Conservation (phyloP, 495 filamentous ascomycete genomes). For the Pseudomonodictys pantanalensis region DNA sequence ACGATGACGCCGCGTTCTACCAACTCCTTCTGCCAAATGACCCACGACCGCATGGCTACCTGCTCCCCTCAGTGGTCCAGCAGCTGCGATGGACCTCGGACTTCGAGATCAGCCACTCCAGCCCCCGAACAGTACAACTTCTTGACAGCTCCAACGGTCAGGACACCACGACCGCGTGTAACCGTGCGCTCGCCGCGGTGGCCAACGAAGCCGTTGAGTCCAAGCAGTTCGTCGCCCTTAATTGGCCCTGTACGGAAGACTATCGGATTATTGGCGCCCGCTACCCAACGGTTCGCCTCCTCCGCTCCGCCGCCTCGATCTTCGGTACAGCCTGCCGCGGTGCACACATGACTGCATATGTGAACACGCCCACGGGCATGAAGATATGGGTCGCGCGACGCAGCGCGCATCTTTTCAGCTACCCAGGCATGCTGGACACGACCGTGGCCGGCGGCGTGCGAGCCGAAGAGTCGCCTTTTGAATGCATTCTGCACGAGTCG, state of each 20-base stretch:
- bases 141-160: background rate
- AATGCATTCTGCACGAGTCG: slow-evolving; percentile 77
- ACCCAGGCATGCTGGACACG: too few relatives aligned
- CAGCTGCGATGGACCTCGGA: background rate
- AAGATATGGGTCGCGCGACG: slow-evolving; percentile 80
- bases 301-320: slow-evolving; percentile 69
- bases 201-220: slow-evolving; percentile 52
- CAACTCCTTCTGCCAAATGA: too few relatives aligned
- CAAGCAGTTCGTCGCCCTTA: too few relatives aligned
- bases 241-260: slow-evolving; percentile 60
- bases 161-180: background rate
- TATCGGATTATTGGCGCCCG: slow-evolving; percentile 64
- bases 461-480: too few relatives aligned
- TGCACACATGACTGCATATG: slow-evolving; percentile 79
- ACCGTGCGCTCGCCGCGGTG: background rate
- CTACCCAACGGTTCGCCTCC: slow-evolving; percentile 68
- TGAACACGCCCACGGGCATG: slow-evolving; percentile 46
- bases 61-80: too few relatives aligned
- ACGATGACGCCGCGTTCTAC: too few relatives aligned
- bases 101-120: background rate
- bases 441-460: too few relatives aligned
- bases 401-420: slow-evolving; percentile 65
- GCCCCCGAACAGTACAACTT: background rate
- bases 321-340: slow-evolving; percentile 85
- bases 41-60: too few relatives aligned